A percentile compares a stretch with the other conserved stretches of the same genome.
These are phyloP conservation scores for Calvatia gigantea DNA, from an alignment of 768 basidiomycete genomes.

Conservation along the genomic window DNA sequence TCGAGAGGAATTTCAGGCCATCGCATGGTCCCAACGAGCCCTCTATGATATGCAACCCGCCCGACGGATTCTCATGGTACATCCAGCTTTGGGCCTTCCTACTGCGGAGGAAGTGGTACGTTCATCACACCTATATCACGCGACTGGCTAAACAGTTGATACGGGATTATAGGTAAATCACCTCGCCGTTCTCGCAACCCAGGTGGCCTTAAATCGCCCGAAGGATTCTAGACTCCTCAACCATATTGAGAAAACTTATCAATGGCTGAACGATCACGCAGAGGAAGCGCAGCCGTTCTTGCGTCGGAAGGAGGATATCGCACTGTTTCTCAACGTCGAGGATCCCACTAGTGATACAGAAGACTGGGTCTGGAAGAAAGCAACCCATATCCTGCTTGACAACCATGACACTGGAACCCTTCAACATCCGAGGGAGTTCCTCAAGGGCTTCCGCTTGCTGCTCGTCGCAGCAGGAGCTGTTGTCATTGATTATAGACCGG, in stretches of 20 bases:
- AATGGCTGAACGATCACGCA: slow-evolving; percentile 33
- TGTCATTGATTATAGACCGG: slow-evolving; percentile 20
- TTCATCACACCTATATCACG: slow-evolving; percentile 7
- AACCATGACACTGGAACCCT: slow-evolving; percentile 25
- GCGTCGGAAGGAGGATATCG: slow-evolving; percentile 20
- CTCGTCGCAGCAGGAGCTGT: slow-evolving; percentile 31
- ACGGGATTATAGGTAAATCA: slow-evolving; percentile 33
- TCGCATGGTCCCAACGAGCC: slow-evolving; percentile 51
- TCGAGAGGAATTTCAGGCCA: slow-evolving; percentile 30
- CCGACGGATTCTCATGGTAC: slow-evolving; percentile 27
- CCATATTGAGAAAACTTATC: slow-evolving; percentile 41
- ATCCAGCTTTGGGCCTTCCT: slow-evolving; percentile 37
- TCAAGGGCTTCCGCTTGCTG: slow-evolving; percentile 28
- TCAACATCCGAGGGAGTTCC: slow-evolving; percentile 29
- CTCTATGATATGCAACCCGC: slow-evolving; percentile 25
- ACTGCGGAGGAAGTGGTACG: slow-evolving; percentile 40
- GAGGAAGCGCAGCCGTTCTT: slow-evolving; percentile 17
- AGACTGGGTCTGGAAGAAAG: slow-evolving; percentile 37
- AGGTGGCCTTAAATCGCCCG: slow-evolving; percentile 24
- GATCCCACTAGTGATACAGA: slow-evolving; percentile 25
- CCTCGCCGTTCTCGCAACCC: slow-evolving; percentile 28
- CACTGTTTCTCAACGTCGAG: slow-evolving; percentile 42
- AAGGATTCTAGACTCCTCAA: slow-evolving; percentile 24
- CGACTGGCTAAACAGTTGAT: not conserved
- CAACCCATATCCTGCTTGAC: slow-evolving; percentile 36